Evolutionary conservation across 257 asterid species (phyloP).

Genomic region (Nicotiana otophora): DNA sequence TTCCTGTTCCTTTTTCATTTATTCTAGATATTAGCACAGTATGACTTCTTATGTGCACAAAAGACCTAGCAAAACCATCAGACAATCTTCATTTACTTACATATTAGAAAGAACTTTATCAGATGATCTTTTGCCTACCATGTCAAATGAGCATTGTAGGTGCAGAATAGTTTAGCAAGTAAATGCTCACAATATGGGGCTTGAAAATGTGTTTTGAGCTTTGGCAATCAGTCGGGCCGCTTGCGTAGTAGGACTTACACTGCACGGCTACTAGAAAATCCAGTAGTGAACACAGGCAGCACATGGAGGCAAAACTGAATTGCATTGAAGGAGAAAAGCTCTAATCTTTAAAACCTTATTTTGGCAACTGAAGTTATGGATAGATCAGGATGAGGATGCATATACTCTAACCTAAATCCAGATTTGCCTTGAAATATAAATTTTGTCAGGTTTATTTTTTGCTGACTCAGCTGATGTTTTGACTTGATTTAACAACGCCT

Average conservation of each 20-base stretch:
- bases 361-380: not conserved
- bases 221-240: not conserved
- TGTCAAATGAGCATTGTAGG: not conserved
- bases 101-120: not conserved
- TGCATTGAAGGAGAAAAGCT: not conserved
- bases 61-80: not conserved
- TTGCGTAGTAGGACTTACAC: not conserved
- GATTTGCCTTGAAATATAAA: not conserved
- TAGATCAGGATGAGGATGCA: not conserved
- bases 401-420: not conserved
- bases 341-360: not conserved
- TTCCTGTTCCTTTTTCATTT: not conserved
- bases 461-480: not conserved
- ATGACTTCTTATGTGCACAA: not conserved
- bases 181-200: not conserved
- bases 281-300: not conserved
- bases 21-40: not conserved
- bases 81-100: not conserved
- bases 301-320: not conserved
- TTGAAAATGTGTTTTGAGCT: not conserved
- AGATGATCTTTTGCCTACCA: not conserved
- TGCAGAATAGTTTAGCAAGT: not conserved
- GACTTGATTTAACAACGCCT: not conserved
- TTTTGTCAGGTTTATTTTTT: not conserved
- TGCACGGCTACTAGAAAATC: not conserved